Base-by-base conservation (phyloP, 192 early-diverging fungal genomes). In the Umbelopsis sp. region DNA sequence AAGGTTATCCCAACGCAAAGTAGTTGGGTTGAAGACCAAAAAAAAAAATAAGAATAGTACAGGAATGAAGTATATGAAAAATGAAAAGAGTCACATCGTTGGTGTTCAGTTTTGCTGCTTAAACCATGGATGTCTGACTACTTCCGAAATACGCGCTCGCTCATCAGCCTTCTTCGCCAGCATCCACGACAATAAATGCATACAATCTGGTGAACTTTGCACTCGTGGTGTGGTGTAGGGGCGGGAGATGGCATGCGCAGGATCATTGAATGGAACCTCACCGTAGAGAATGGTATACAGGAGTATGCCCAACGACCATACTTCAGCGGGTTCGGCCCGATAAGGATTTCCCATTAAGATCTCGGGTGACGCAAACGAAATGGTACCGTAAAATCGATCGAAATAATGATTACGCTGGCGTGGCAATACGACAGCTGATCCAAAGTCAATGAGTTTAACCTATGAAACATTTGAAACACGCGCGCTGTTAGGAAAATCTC, bases 221-320 rank as follows among this genome's bases (percentile, higher is more conserved):
- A 78, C 64, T 9, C 78, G 66, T n/a, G 82, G 76, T 2, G 73
- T 33, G 22, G 77, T 73, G 45, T 69, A 84, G 11, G 58, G 68
- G 6, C 74, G 73, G 11, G 77, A 51, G 6, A 88, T 75, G 5
- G 84, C 80, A 27, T 77, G 75, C 18, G 70, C 46, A 11, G 83
- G 75, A 48, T 85, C 81, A 27, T 72, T 75, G 72, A 89, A 91
- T n/a, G 90, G 88, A 12, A 82, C 79, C 67, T 89, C 87, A 22
- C 87, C 87, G 61, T 79, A 83, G 12, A 89, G 74, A 49, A 87
- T 71, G 13, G 80, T 82, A 64, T 86, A 87, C 27, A 91, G 71
- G 11, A 91, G 72, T 22, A 90, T 80, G n/a, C 91, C 91, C 20
- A 92, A 58, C 1, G 89, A 85, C 91, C 91, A 92, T 46, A 92